These are phyloP conservation scores for Rhynchospora tenuis DNA, from an alignment of 176 grass and related monocot species.

Conservation along the genomic window DNA sequence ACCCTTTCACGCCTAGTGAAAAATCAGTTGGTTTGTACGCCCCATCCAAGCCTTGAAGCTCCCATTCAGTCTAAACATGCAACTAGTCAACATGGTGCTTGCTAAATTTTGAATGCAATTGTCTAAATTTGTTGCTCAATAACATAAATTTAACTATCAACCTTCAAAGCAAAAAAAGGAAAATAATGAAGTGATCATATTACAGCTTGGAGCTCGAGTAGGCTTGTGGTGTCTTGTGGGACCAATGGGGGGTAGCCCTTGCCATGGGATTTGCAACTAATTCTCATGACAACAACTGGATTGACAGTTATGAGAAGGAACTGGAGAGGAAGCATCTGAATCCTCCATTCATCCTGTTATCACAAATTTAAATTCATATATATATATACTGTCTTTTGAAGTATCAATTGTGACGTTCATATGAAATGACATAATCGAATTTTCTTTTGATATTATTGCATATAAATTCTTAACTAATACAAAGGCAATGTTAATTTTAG, in stretches of 20 bases:
- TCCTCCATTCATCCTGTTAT: conserved; percentile 53
- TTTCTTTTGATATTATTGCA: background rate
- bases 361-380: background rate
- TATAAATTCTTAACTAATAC: background rate
- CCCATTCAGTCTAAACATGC: conserved; percentile 52
- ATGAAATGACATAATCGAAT: background rate
- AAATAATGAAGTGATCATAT: conserved; percentile 8
- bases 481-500: background rate
- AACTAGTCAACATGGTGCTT: background rate
- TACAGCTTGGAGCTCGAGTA: conserved; percentile 52
- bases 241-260: background rate
- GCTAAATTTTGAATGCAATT: background rate
- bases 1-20: conserved; percentile 48
- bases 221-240: conserved; percentile 21
- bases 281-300: conserved; percentile 74
- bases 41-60: conserved; percentile 50
- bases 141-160: background rate
- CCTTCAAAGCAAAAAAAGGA: background rate
- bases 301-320: conserved; percentile 68
- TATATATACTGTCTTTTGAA: background rate
- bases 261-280: conserved; percentile 14
- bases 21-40: conserved; percentile 42
- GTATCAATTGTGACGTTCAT: background rate
- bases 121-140: background rate
- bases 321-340: conserved; percentile 74